phyloP scores from a whole-genome alignment of 129 eudicot genomes.

The Scalesia atractyloides region DNA sequence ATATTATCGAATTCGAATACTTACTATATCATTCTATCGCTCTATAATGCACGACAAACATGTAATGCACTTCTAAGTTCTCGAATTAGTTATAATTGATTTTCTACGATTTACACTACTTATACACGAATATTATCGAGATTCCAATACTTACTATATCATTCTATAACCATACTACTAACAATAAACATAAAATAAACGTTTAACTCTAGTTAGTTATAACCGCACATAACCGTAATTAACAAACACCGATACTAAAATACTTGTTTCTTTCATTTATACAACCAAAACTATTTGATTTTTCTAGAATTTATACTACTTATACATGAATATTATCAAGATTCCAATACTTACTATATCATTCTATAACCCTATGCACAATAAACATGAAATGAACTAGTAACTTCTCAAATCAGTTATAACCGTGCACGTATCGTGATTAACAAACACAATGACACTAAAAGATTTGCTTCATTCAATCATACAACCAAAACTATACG shows the following conservation, averaged over 20 bases:
- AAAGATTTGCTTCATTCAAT: constrained; percentile 2
- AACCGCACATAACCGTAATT: not conserved
- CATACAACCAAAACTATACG: not conserved
- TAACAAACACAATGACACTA: not conserved
- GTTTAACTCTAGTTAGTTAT: not conserved
- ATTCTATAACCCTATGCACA: constrained; percentile 12
- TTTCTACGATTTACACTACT: constrained; percentile 9
- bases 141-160: constrained; percentile 3
- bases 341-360: constrained; percentile 6
- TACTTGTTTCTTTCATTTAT: constrained; percentile 5
- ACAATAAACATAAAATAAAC: not conserved
- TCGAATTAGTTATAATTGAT: constrained; percentile 2
- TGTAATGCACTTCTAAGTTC: not conserved
- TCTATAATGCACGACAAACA: constrained; percentile 9
- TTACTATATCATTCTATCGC: constrained; percentile 16
- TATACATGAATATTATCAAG: not conserved
- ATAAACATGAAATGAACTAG: not conserved
- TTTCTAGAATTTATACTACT: not conserved
- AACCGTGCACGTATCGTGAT: not conserved
- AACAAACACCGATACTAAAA: constrained; percentile 19
- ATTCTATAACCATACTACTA: constrained; percentile 10
- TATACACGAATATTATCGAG: not conserved
- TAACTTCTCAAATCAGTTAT: constrained; percentile 5
- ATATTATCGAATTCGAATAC: not conserved
- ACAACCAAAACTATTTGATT: not conserved